Evolutionary conservation across 805 yeast genomes (phyloP), one percentile per base, ranked within the genome.

Genomic region (Kregervanrija delftensis): DNA sequence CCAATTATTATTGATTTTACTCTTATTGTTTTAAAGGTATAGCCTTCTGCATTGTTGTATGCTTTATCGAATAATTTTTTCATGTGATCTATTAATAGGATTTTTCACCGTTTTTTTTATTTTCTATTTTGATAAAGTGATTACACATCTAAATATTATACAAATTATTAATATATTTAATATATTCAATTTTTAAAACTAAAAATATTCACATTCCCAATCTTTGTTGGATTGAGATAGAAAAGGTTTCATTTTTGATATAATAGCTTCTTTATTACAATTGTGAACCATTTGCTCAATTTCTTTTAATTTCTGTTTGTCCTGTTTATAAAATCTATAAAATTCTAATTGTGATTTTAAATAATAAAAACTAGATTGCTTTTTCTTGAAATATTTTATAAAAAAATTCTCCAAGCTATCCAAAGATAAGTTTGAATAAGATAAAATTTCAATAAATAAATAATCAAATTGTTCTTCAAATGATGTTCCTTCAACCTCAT

Each of bases 381-480:
- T 58, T 0, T 30, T n/a, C 1, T 44, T 30, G 22, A 47, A 48
- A 45, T 50, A 60, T 17, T 56, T 56, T 30, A 56, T 50, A 35
- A 70, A 57, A 2, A 72, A 47, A 10, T 48, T 47, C 3, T 42
- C 34, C 34, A 60, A 35, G 6, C 46, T 33, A 3, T 57, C 59
- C 11, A 52, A 5, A 0, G 50, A 39, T 3, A 69, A 43, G 12
- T 47, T 38, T 15, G 60, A 37, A 42, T 48, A 68, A 22, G 51
- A 48, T 37, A 66, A 47, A 11, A 71, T 34, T 33, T 68, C 68
- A 8, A 52, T 42, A 44, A 72, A 67, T 30, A 71, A 51, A 54
- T 57, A 61, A 41, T 66, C 71, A 44, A 65, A 64, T 22, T 60
- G 60, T 1, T 40, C 13, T 16, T 69, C 67, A 43, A 43, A 53